phyloP scores from a whole-genome alignment of 2,329 filamentous ascomycete species.

The Bipolaris sorokiniana region DNA sequence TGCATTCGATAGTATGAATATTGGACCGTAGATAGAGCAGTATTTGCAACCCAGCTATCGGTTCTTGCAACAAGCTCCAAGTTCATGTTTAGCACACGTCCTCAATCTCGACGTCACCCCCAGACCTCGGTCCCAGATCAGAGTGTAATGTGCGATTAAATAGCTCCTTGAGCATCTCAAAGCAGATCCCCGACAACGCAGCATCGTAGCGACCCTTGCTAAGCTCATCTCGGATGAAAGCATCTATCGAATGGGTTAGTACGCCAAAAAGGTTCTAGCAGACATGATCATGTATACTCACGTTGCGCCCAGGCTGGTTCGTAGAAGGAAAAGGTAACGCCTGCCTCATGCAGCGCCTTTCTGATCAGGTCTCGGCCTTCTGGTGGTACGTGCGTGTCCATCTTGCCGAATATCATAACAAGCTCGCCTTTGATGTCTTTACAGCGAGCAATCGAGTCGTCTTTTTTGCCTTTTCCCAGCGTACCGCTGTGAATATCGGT shows the following conservation, averaged over 20 bases:
- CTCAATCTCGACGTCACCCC: conserved; percentile 67
- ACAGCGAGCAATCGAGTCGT: conserved; percentile 67
- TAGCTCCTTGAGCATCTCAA: conserved; percentile 85
- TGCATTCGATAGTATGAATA: too few species aligned
- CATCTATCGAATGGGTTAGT: conserved; percentile 58
- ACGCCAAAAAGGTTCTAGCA: background rate
- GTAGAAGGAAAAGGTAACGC: conserved; percentile 78
- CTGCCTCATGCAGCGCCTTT: conserved; percentile 77
- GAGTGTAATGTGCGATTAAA: conserved; percentile 79
- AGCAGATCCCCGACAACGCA: conserved; percentile 83
- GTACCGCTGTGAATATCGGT: conserved; percentile 86
- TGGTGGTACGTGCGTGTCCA: conserved; percentile 87
- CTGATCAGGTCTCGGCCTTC: conserved; percentile 83
- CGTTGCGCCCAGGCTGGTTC: conserved; percentile 92
- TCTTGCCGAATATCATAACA: conserved; percentile 88
- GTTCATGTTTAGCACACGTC: conserved; percentile 63
- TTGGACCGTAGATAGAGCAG: too few species aligned
- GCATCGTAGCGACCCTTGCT: conserved; percentile 95
- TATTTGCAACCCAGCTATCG: background rate
- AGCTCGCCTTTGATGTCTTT: conserved; percentile 77
- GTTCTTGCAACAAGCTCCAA: background rate
- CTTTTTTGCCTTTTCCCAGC: conserved; percentile 71
- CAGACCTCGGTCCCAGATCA: conserved; percentile 74
- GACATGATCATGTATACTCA: conserved; percentile 46
- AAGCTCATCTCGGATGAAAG: conserved; percentile 90